phyloP scores from a whole-genome alignment of 768 basidiomycete genomes.

The Russula compacta region DNA sequence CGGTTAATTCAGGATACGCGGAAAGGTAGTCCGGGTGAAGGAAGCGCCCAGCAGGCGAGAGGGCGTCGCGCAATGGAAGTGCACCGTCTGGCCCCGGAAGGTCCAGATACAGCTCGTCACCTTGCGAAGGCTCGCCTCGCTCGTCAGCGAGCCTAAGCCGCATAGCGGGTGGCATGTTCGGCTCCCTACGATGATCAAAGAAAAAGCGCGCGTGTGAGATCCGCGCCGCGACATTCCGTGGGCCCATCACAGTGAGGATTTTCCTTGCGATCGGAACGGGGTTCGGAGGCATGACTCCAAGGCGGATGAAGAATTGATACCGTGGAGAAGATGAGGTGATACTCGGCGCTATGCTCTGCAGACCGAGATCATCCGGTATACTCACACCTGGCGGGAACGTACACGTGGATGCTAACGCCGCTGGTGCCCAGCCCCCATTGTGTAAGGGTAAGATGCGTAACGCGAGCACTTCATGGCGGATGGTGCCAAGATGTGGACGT shows the following conservation, averaged over 20 bases:
- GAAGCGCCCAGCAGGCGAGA: constrained; percentile 9
- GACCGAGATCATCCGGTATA: constrained; percentile 13
- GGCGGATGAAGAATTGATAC: constrained; percentile 4
- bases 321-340: constrained; percentile 1
- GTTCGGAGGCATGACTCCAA: constrained; percentile 8
- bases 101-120: constrained; percentile 13
- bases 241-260: constrained; percentile 3
- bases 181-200: constrained; percentile 11
- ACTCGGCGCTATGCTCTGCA: constrained; percentile 11
- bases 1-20: not conserved
- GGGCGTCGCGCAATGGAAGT: constrained; percentile 4
- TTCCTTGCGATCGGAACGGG: constrained; percentile 7
- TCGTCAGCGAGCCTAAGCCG: constrained; percentile 12
- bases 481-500: not conserved
- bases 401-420: not conserved
- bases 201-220: constrained; percentile 15
- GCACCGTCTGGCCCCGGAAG: not conserved
- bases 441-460: constrained; percentile 12
- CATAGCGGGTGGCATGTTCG: not conserved
- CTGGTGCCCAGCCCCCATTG: constrained; percentile 7
- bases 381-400: constrained; percentile 6
- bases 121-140: not conserved
- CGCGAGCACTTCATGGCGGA: not conserved
- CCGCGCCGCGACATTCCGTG: not conserved
- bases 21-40: constrained; percentile 10